These are phyloP conservation scores for Nemania abortiva DNA, from an alignment of 2,329 filamentous ascomycete genomes.

Conservation along the genomic window DNA sequence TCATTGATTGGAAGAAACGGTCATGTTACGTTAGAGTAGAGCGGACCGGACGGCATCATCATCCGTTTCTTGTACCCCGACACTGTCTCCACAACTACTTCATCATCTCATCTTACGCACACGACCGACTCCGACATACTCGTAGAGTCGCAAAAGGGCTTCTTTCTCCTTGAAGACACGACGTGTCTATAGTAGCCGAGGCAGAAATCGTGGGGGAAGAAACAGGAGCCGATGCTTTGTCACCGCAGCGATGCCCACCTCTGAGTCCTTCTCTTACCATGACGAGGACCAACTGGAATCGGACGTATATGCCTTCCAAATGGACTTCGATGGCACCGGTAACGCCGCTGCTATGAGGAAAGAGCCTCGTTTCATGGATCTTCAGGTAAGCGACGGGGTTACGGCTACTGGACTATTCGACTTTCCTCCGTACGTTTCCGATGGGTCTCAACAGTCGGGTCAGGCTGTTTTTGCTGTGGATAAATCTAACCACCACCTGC, in stretches of 20 bases:
- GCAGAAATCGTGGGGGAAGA: not conserved
- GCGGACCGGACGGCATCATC: conserved; percentile 29
- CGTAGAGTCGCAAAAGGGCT: not conserved
- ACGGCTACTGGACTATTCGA: conserved; percentile 18
- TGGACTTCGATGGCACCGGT: conserved; percentile 55
- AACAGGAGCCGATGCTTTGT: conserved; percentile 12
- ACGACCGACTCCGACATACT: conserved; percentile 6
- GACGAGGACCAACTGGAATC: conserved; percentile 50
- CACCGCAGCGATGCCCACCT: conserved; percentile 42
- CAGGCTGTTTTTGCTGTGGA: conserved; percentile 8
- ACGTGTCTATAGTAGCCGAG: not conserved
- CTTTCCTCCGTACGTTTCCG: not conserved
- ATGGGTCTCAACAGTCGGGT: not conserved
- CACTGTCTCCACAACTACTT: not conserved
- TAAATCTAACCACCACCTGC: conserved; percentile 33
- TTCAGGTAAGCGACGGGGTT: conserved; percentile 36
- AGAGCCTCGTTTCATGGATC: conserved; percentile 48
- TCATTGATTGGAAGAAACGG: conserved; percentile 34
- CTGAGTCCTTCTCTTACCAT: conserved; percentile 41
- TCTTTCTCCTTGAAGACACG: not conserved
- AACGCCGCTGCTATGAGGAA: conserved; percentile 47
- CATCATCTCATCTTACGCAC: conserved; percentile 5
- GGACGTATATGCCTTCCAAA: conserved; percentile 52
- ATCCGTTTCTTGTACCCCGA: conserved; percentile 8
- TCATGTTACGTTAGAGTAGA: conserved; percentile 43